Conservation (phyloP, 2,329 filamentous ascomycete genomes). For the Colletotrichum trifolii region DNA sequence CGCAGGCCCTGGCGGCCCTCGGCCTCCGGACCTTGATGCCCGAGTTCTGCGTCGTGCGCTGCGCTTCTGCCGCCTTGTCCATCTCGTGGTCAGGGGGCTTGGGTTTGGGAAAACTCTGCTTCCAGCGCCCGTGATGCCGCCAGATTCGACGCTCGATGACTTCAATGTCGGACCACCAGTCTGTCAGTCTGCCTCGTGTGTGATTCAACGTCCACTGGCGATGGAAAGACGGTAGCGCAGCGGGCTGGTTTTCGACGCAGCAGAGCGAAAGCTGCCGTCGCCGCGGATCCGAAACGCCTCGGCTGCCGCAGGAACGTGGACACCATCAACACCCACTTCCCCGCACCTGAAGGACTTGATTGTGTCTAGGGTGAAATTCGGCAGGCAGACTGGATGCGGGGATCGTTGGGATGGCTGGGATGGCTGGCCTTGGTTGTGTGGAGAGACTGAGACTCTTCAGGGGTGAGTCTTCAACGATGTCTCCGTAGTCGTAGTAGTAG, state of each 20-base stretch:
- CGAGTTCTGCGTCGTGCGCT: slow-evolving; percentile 33
- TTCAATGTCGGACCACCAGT: slow-evolving; percentile 22
- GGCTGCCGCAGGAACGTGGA: slow-evolving; percentile 24
- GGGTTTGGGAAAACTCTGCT: neutral
- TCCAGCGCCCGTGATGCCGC: neutral
- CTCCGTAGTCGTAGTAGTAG: too few relatives aligned
- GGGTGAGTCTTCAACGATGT: slow-evolving; percentile 9
- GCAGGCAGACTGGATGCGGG: slow-evolving; percentile 22
- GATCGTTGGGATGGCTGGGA: neutral
- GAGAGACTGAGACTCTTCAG: neutral
- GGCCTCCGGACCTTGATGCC: slow-evolving; percentile 35
- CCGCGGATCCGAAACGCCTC: slow-evolving; percentile 26
- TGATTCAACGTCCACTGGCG: too few relatives aligned
- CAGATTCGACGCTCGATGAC: slow-evolving; percentile 5
- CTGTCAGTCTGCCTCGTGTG: neutral
- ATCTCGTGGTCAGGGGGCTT: neutral
- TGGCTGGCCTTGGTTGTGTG: slow-evolving; percentile 1
- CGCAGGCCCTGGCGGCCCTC: slow-evolving; percentile 31
- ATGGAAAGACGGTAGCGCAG: too few relatives aligned
- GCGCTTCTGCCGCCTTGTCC: slow-evolving; percentile 24
- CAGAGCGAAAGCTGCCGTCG: slow-evolving; percentile 21
- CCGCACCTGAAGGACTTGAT: neutral
- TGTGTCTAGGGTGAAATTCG: neutral
- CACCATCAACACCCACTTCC: slow-evolving; percentile 26
- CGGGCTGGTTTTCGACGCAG: too few relatives aligned